Evolutionary conservation across 805 yeast genomes (phyloP).

Genomic region (Candida mattraensis): DNA sequence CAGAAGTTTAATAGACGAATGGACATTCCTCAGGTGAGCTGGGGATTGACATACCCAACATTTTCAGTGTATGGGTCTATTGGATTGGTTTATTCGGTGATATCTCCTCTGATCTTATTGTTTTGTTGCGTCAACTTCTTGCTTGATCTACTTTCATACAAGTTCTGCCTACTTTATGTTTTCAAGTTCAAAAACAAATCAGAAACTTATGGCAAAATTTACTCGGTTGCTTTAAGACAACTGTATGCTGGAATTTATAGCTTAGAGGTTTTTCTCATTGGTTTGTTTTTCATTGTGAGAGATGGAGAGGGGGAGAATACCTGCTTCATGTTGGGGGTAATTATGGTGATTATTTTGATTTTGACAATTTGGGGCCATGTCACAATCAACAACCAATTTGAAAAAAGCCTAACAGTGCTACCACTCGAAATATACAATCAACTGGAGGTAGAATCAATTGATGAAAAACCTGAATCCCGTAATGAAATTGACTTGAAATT

Average conservation of each 20-base stretch:
- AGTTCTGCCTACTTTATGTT: conserved; percentile 63
- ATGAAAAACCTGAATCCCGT: conserved; percentile 4
- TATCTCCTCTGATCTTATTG: conserved; percentile 74
- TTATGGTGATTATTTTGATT: conserved; percentile 52
- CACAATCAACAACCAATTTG: conserved; percentile 45
- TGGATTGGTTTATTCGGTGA: conserved; percentile 72
- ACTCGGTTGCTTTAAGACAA: conserved; percentile 74
- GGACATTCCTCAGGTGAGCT: conserved; percentile 47
- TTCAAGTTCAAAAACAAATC: conserved; percentile 51
- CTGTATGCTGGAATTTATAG: conserved; percentile 81
- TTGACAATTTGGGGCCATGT: conserved; percentile 59
- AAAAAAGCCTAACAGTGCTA: conserved; percentile 34
- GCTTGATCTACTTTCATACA: conserved; percentile 62
- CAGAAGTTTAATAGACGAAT: conserved; percentile 46
- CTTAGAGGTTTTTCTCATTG: conserved; percentile 74
- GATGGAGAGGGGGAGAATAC: conserved; percentile 48
- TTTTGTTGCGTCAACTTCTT: conserved; percentile 58
- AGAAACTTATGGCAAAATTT: conserved; percentile 69
- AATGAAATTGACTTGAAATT: conserved; percentile 10
- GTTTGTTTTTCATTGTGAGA: conserved; percentile 65
- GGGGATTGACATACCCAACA: conserved; percentile 81
- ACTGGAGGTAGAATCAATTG: conserved; percentile 9
- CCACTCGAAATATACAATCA: conserved; percentile 34
- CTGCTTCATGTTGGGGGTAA: conserved; percentile 43
- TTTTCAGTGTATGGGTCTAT: conserved; percentile 77